phyloP scores from a whole-genome alignment of 768 basidiomycete genomes.

The Amanita pseudoporphyria region DNA sequence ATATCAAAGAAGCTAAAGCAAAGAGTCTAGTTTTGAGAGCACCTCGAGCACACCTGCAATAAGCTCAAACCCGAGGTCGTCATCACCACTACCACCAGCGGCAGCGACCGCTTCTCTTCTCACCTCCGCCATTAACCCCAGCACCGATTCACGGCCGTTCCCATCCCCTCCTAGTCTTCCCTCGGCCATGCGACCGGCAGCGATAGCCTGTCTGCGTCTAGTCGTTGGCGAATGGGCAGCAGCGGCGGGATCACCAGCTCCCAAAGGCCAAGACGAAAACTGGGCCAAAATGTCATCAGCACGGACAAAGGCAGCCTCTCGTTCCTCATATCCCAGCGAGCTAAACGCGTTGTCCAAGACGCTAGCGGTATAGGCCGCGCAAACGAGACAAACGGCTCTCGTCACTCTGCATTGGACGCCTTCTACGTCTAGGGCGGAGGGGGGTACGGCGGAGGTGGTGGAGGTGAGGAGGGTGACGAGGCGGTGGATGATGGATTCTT shows the following conservation, averaged over 20 bases:
- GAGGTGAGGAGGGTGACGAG: constrained; percentile 72
- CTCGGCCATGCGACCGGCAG: constrained; percentile 17
- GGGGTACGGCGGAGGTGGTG: constrained; percentile 72
- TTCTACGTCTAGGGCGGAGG: constrained; percentile 63
- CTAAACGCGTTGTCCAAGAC: constrained; percentile 93
- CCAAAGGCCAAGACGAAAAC: constrained; percentile 89
- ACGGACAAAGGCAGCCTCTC: constrained; percentile 87
- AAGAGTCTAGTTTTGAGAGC: constrained; percentile 82
- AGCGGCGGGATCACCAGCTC: constrained; percentile 18
- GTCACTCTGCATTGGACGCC: constrained; percentile 72
- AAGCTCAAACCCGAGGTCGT: constrained; percentile 85
- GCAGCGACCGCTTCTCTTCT: constrained; percentile 60
- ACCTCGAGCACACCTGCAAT: constrained; percentile 91
- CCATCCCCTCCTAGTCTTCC: constrained; percentile 29
- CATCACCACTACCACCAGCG: constrained; percentile 55
- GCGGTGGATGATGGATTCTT: constrained; percentile 75
- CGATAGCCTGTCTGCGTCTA: constrained; percentile 23
- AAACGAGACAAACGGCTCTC: constrained; percentile 79
- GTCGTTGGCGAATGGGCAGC: constrained; percentile 18
- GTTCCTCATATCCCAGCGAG: constrained; percentile 81
- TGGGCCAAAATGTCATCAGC: constrained; percentile 93
- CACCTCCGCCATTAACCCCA: constrained; percentile 68
- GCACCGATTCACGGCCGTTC: constrained; percentile 51
- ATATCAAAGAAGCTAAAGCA: constrained; percentile 42
- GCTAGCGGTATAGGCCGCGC: constrained; percentile 88